Evolutionary conservation across 1,139 yeast species (phyloP).

Genomic region (Taphrina pruni): DNA sequence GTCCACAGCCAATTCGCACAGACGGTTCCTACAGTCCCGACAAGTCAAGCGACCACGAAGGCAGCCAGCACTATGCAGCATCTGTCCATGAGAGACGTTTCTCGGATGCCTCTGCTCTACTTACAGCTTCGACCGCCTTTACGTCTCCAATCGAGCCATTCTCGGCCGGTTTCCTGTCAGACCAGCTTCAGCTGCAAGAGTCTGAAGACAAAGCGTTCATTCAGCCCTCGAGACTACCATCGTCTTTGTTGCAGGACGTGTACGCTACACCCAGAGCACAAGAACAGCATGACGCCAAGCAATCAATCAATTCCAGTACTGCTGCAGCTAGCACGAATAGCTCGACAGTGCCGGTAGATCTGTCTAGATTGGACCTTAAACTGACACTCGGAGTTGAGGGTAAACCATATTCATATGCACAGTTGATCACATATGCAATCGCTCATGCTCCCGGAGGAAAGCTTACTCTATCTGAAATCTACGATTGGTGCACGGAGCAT

Average conservation of each 20-base stretch:
- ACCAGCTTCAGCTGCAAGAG: neutral
- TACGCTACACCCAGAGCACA: slow-evolving; percentile 20
- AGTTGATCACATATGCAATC: slow-evolving; percentile 40
- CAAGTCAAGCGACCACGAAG: slow-evolving; percentile 10
- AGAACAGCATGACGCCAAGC: slow-evolving; percentile 4
- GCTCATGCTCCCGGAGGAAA: slow-evolving; percentile 55
- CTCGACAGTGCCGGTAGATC: slow-evolving; percentile 26
- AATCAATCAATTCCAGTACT: neutral
- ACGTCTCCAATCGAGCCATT: slow-evolving; percentile 10
- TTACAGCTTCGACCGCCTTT: neutral
- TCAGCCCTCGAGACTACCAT: neutral
- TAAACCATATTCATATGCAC: slow-evolving; percentile 41
- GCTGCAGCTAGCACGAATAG: slow-evolving; percentile 21
- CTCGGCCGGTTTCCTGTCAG: slow-evolving; percentile 4
- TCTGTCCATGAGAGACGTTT: slow-evolving; percentile 11
- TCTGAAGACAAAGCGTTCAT: neutral
- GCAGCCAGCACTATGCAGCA: neutral
- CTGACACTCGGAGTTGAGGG: slow-evolving; percentile 38
- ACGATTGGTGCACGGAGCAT: slow-evolving; percentile 80
- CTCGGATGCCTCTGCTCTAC: slow-evolving; percentile 7
- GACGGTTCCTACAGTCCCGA: slow-evolving; percentile 1
- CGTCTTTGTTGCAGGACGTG: slow-evolving; percentile 22
- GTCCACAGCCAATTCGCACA: slow-evolving; percentile 5
- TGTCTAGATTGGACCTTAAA: slow-evolving; percentile 29
- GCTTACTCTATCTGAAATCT: slow-evolving; percentile 81